Conservation (phyloP, 768 basidiomycete species). For the Sutorius australiensis region DNA sequence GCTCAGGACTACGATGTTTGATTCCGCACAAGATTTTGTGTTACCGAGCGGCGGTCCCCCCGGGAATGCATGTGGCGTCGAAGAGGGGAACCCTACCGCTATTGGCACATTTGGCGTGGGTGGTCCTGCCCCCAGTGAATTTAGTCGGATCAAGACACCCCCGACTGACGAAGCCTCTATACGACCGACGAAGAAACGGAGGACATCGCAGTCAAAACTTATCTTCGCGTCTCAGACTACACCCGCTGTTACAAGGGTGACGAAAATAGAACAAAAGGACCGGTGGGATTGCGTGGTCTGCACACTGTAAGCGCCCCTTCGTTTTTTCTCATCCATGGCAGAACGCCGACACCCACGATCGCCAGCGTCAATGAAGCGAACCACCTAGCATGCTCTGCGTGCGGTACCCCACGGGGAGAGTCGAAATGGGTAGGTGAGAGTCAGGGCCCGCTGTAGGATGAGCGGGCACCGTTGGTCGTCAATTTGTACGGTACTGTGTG, state of each 20-base stretch:
- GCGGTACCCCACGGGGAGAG: slow-evolving; percentile 51
- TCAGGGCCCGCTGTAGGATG: not conserved
- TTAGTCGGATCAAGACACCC: not conserved
- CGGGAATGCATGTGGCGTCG: not conserved
- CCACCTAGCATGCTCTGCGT: slow-evolving; percentile 61
- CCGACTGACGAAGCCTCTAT: not conserved
- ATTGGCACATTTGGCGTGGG: not conserved
- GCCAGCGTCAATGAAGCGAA: slow-evolving; percentile 48
- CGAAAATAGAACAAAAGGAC: slow-evolving; percentile 36
- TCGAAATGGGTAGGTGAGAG: slow-evolving; percentile 13
- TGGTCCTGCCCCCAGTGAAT: not conserved
- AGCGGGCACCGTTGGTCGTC: not conserved
- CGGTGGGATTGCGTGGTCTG: slow-evolving; percentile 58
- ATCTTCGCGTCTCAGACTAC: not conserved
- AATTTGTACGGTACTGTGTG: not conserved
- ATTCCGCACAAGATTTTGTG: slow-evolving; percentile 51
- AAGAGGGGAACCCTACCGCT: not conserved
- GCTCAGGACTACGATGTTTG: slow-evolving; percentile 41
- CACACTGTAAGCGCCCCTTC: slow-evolving; percentile 54
- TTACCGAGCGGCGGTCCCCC: slow-evolving; percentile 27
- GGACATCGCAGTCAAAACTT: slow-evolving; percentile 18
- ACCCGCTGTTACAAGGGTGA: not conserved
- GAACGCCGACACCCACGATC: slow-evolving; percentile 5
- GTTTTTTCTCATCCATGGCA: not conserved
- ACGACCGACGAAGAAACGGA: slow-evolving; percentile 20